Evolutionary conservation across 257 asterid genomes (phyloP).

Genomic region (Fraxinus quadrangulata): DNA sequence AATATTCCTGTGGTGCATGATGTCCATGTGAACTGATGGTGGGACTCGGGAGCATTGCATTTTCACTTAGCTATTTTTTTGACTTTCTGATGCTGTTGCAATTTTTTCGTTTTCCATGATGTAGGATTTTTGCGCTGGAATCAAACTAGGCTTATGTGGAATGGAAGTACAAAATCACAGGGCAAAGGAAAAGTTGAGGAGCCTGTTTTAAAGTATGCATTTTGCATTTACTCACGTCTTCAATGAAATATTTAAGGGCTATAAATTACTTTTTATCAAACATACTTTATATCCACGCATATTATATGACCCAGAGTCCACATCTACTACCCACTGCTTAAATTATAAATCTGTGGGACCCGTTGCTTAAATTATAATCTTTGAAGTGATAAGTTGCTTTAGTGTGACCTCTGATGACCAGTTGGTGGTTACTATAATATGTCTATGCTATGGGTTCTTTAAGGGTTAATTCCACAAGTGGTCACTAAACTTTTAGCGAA

Average conservation of each 20-base stretch:
- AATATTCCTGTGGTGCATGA: background rate
- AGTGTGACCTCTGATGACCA: too few relatives aligned
- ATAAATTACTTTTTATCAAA: too few relatives aligned
- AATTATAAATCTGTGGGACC: too few relatives aligned
- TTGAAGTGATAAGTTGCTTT: too few relatives aligned
- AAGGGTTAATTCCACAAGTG: background rate
- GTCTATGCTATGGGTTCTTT: background rate
- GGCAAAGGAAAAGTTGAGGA: constrained; percentile 40
- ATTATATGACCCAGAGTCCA: too few relatives aligned
- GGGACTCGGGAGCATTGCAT: constrained; percentile 6
- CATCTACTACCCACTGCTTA: too few relatives aligned
- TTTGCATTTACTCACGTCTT: constrained; percentile 6
- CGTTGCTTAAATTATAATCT: too few relatives aligned
- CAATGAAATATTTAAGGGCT: background rate
- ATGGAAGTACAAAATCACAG: constrained; percentile 41
- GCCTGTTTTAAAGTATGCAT: constrained; percentile 50
- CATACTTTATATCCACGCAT: too few relatives aligned
- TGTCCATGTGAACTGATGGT: background rate
- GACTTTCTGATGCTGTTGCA: constrained; percentile 11
- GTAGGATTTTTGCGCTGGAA: constrained; percentile 65
- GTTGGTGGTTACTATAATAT: background rate
- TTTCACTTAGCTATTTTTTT: background rate
- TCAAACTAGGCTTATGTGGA: constrained; percentile 70
- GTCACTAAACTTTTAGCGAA: background rate
- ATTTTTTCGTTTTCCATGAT: constrained; percentile 12